These are phyloP conservation scores for Teratosphaeria nubilosa DNA, from an alignment of 2,329 filamentous ascomycete species.

Conservation along the genomic window DNA sequence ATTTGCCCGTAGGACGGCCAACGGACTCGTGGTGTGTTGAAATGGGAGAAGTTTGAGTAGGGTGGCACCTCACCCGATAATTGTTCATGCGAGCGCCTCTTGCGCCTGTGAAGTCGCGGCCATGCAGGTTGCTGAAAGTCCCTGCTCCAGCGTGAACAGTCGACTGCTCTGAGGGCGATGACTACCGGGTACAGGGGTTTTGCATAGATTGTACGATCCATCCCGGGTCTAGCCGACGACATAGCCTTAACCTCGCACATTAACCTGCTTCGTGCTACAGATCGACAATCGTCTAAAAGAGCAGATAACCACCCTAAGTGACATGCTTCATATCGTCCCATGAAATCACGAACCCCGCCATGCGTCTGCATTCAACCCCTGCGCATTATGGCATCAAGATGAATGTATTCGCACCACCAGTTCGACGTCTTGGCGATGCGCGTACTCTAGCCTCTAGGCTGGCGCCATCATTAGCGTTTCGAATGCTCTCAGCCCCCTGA, in stretches of 20 bases:
- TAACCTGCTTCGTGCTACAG: not conserved
- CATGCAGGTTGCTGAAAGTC: too few species aligned
- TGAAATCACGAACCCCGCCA: not conserved
- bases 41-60: constrained; percentile 20
- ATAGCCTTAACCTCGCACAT: not conserved
- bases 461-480: not conserved
- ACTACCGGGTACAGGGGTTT: not conserved
- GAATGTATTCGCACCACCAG: not conserved
- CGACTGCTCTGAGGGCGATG: not conserved
- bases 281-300: not conserved
- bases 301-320: not conserved
- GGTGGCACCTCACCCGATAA: not conserved
- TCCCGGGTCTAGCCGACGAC: not conserved
- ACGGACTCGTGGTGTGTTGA: constrained; percentile 12
- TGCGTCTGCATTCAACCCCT: too few species aligned
- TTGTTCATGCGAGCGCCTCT: not conserved
- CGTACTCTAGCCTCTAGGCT: not conserved
- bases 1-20: constrained; percentile 13
- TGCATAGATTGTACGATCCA: not conserved
- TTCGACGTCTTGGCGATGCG: not conserved
- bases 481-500: not conserved
- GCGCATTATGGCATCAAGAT: not conserved
- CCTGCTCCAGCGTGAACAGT: too few species aligned
- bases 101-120: too few species aligned
- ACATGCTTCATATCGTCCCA: not conserved